A percentile compares a stretch with the other conserved stretches of the same genome.
These are phyloP conservation scores for Dalbergia oliveri DNA, from an alignment of 306 rosid species.

Conservation along the genomic window DNA sequence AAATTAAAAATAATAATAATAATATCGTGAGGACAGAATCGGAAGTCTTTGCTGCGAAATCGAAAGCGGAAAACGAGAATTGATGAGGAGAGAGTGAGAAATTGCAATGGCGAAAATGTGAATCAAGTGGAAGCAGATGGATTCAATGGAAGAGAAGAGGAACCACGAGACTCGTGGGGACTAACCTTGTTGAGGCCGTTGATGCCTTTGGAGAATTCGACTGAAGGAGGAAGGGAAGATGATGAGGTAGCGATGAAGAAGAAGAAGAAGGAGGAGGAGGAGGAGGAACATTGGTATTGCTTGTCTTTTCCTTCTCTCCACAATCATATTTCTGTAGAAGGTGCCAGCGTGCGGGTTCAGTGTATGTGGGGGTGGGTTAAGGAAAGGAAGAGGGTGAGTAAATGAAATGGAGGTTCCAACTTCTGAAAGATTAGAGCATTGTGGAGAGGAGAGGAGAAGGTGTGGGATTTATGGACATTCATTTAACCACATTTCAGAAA, in stretches of 20 bases:
- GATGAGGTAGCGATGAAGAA: slow-evolving; percentile 21
- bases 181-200: slow-evolving; percentile 78
- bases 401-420: no score
- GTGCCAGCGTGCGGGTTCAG: no score
- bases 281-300: background rate
- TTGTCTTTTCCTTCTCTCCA: slow-evolving; percentile 39
- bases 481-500: no score
- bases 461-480: no score
- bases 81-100: background rate
- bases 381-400: no score
- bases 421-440: no score
- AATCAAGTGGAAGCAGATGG: slow-evolving; percentile 33
- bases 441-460: no score
- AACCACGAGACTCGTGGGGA: slow-evolving; percentile 68
- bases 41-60: background rate
- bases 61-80: slow-evolving; percentile 33
- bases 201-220: slow-evolving; percentile 64
- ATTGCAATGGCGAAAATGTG: background rate
- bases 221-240: slow-evolving; percentile 29
- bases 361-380: no score
- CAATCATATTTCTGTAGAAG: slow-evolving; percentile 27
- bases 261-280: background rate
- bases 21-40: slow-evolving; percentile 30
- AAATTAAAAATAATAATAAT: background rate
- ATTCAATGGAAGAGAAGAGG: slow-evolving; percentile 38